These are phyloP conservation scores for Geranomyces variabilis DNA, from an alignment of 192 early-diverging fungal species.

Conservation along the genomic window DNA sequence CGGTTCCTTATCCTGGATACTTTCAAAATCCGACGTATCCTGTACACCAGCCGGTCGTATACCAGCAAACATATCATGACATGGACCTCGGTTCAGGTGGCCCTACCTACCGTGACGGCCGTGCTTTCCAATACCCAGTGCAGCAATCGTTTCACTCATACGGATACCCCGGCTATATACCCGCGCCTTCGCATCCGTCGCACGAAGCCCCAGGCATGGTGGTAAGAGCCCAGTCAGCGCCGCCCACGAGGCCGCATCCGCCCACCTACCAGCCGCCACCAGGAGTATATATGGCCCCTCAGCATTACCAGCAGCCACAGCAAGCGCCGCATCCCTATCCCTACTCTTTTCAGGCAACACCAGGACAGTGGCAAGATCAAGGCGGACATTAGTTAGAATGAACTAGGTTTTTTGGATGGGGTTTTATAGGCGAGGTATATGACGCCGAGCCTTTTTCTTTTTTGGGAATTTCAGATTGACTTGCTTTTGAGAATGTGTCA, in stretches of 20 bases:
- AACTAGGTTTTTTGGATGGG: neutral
- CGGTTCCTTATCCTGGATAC: neutral
- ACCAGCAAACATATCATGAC: neutral
- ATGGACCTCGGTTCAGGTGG: neutral
- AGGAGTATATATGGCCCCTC: neutral
- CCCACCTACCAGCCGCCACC: neutral
- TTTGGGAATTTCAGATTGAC: too few species aligned
- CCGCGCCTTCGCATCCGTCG: neutral
- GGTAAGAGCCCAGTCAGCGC: conserved; percentile 1
- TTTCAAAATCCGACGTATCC: neutral
- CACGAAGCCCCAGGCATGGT: neutral
- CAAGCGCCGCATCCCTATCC: neutral
- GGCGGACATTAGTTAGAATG: neutral
- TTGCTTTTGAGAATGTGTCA: too few species aligned
- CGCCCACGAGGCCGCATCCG: neutral
- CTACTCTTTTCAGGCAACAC: neutral
- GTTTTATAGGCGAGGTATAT: too few species aligned
- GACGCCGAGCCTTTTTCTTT: too few species aligned
- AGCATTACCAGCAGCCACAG: neutral
- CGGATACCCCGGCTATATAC: conserved; percentile 4
- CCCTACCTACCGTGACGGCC: neutral
- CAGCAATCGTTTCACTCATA: neutral
- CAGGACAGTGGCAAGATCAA: neutral
- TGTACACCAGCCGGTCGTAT: neutral
- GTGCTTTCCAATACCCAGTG: neutral